Base-by-base conservation (phyloP, 2,329 filamentous ascomycete genomes). In the Diaporthe destruens region DNA sequence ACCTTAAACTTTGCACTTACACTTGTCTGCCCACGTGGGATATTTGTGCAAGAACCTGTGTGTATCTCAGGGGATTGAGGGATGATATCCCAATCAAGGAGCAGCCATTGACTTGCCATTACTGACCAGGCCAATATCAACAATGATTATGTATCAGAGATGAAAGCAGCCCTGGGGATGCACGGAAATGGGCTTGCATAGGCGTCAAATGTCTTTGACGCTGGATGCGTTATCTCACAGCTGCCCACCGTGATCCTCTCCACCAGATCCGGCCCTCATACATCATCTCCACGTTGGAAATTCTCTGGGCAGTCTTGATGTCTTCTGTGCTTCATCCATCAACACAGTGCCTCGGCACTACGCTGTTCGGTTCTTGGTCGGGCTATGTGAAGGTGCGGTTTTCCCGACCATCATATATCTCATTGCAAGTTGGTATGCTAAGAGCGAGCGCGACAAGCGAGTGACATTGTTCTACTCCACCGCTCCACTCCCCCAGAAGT, bases 401-500 rank as follows among this genome's bases (percentile, higher is more conserved):
- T 82, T 73, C 53, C 71, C 74, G 0, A 71, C 65, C 1, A 74
- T 72, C 25, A 74, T 75, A 53, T 75, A 75, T 32, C 71, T 75
- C 32, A 75, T 75, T 14, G 67, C 71, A 1, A 69, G 66, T 12
- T 75, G 74, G 74, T 75, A 75, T 25, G 74, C 71, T 7, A 66
- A 65, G 25, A 65, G 71, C 12, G 73, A 74, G 55, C 59, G 71
- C 0, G 71, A 66, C 32, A 74, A 74, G 20, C 73, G 73, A 5
- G 71, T 74, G 20, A 71, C 71, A 2, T 16, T 74, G 9, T 74
- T 74, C 59, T 74, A 74, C 29, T 74, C 73, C 25, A 73, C 73
- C 8, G 54, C 71, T 12, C 63, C 53, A 1, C 78, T 87, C 0
- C 85, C 85, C 0, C 80, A 82, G 1, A 86, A 87, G 84, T 84